Percentiles rank a stretch among this genome's conserved stretches.
Evolutionary conservation across 768 basidiomycete species (phyloP).

Genomic region (Lactifluus echinatus): DNA sequence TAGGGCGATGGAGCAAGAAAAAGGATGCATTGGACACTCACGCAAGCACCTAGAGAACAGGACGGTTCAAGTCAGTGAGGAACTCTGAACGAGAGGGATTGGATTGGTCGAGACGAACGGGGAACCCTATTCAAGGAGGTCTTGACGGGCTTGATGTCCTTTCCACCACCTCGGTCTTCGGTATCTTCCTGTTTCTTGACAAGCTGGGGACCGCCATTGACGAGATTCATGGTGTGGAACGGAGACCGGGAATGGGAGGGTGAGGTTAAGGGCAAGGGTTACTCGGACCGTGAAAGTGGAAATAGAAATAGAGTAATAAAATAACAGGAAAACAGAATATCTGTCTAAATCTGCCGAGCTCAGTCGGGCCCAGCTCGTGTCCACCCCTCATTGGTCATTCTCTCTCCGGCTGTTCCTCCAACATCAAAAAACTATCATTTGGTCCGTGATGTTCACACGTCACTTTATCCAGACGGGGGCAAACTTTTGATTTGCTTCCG

Average conservation of each 20-base stretch:
- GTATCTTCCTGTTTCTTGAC: slow-evolving; percentile 57
- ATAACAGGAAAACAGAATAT: background rate
- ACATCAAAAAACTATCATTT: background rate
- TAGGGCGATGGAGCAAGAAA: slow-evolving; percentile 8
- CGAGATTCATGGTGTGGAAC: slow-evolving; percentile 16
- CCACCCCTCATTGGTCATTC: background rate
- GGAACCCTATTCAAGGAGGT: slow-evolving; percentile 83
- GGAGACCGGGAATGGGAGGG: slow-evolving; percentile 10
- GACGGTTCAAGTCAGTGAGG: slow-evolving; percentile 3
- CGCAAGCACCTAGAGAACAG: slow-evolving; percentile 60
- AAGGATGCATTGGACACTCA: slow-evolving; percentile 30
- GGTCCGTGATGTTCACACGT: background rate
- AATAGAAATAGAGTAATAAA: background rate
- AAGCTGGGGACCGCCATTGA: slow-evolving; percentile 17
- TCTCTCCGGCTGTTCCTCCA: background rate
- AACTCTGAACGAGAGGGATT: slow-evolving; percentile 16
- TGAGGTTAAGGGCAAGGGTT: slow-evolving; percentile 10
- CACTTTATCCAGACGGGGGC: background rate
- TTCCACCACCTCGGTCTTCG: slow-evolving; percentile 36
- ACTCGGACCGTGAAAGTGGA: background rate
- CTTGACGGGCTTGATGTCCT: slow-evolving; percentile 63
- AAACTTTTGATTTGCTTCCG: background rate
- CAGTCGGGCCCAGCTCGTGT: too few species aligned
- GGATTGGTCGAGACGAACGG: slow-evolving; percentile 42
- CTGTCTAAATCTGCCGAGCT: too few species aligned